These are phyloP conservation scores for Gentiana straminea DNA, from an alignment of 257 asterid genomes.

Conservation along the genomic window DNA sequence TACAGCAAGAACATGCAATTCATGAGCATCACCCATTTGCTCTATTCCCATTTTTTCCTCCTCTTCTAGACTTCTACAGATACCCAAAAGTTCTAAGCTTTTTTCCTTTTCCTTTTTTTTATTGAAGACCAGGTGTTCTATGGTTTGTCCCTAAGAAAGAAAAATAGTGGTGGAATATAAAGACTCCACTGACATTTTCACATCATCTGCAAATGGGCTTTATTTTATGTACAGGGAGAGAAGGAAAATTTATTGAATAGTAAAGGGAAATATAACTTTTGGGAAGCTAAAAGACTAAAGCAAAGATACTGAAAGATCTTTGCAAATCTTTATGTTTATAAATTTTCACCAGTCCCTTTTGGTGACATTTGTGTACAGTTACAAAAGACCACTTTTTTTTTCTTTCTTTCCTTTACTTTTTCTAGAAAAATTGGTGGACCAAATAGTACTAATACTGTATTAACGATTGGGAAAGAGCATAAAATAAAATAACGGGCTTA, in stretches of 20 bases:
- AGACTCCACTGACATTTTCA: background rate
- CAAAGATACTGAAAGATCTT: constrained; percentile 50
- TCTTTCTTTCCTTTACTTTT: background rate
- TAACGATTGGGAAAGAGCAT: background rate
- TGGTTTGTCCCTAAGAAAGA: background rate
- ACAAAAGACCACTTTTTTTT: background rate
- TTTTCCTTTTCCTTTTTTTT: too few species aligned
- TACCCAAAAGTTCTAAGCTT: too few species aligned
- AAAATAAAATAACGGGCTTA: too few species aligned
- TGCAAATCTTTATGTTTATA: constrained; percentile 56
- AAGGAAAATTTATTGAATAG: constrained; percentile 1
- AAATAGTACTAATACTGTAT: background rate
- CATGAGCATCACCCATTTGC: constrained; percentile 27
- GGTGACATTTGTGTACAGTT: constrained; percentile 21
- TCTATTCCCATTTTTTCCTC: constrained; percentile 6
- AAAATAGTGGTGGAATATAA: background rate
- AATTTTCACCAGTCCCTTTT: constrained; percentile 57
- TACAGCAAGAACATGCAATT: constrained; percentile 79
- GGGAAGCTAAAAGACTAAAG: constrained; percentile 37
- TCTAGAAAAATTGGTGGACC: background rate
- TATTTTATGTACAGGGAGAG: background rate
- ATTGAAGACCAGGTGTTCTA: background rate
- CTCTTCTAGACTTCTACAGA: background rate
- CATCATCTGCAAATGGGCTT: too few species aligned
- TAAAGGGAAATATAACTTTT: constrained; percentile 35